phyloP scores from a whole-genome alignment of 1,139 yeast genomes.

The Geotrichum restrictum region DNA sequence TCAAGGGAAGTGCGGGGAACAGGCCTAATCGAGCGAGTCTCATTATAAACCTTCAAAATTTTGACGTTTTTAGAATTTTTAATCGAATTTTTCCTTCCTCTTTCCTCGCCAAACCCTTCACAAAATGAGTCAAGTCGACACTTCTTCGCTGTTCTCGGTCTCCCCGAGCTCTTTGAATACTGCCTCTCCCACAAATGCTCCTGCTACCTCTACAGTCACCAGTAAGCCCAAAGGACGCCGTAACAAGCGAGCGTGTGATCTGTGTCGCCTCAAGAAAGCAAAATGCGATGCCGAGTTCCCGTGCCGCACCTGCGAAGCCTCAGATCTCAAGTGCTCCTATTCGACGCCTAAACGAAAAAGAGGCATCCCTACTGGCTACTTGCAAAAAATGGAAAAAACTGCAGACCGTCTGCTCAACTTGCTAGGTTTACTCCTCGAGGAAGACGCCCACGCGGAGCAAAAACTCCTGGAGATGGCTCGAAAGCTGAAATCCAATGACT shows the following conservation, averaged over 20 bases:
- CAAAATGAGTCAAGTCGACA: no score
- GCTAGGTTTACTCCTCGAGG: no score
- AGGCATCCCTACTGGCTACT: neutral
- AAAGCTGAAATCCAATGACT: no score
- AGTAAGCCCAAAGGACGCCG: neutral
- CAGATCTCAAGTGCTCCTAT: neutral
- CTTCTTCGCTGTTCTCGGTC: no score
- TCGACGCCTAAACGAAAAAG: neutral
- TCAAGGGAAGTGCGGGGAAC: neutral
- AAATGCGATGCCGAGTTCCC: neutral
- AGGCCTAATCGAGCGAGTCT: no score
- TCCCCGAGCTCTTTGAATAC: no score
- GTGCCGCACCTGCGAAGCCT: neutral
- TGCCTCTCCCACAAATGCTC: no score
- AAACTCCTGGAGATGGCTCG: no score
- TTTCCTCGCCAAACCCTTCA: no score
- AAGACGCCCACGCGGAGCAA: no score
- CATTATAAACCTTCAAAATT: neutral
- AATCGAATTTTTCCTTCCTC: neutral
- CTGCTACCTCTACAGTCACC: neutral
- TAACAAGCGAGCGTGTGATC: neutral
- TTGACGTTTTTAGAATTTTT: neutral
- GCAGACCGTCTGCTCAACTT: neutral
- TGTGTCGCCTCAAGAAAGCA: neutral
- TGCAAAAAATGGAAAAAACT: neutral